Evolutionary conservation across 2,329 filamentous ascomycete genomes (phyloP).

Genomic region (Aspergillus neoniger): DNA sequence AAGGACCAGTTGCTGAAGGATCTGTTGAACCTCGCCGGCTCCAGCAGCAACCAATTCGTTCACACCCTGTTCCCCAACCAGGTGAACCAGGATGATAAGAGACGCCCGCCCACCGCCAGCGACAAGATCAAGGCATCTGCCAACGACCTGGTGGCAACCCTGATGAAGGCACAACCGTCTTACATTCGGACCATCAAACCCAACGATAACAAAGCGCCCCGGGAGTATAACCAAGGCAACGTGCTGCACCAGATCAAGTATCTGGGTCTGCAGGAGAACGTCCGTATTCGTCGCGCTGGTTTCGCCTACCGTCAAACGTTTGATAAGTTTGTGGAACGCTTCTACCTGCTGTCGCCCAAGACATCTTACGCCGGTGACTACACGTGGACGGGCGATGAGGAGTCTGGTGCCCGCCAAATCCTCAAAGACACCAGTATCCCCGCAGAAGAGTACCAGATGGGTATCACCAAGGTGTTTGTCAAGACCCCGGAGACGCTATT

Average conservation of each 20-base stretch:
- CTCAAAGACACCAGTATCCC: slow-evolving; percentile 96
- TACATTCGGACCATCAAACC: slow-evolving; percentile 99
- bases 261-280: slow-evolving; percentile 98
- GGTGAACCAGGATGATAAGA: slow-evolving; percentile 93
- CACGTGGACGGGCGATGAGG: slow-evolving; percentile 87
- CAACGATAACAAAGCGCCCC: slow-evolving; percentile 96
- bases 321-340: slow-evolving; percentile 96
- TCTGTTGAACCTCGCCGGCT: slow-evolving; percentile 79
- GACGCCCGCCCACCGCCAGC: slow-evolving; percentile 88
- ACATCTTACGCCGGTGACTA: slow-evolving; percentile 97
- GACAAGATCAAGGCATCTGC: slow-evolving; percentile 95
- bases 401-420: slow-evolving; percentile 87
- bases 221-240: slow-evolving; percentile 87
- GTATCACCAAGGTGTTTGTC: slow-evolving; percentile 95
- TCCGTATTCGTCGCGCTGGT: slow-evolving; percentile 90
- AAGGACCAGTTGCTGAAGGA: slow-evolving; percentile 97
- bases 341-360: slow-evolving; percentile 91
- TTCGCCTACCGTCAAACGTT: slow-evolving; percentile 97
- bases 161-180: slow-evolving; percentile 96
- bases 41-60: slow-evolving; percentile 81
- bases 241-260: slow-evolving; percentile 99
- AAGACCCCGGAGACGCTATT: slow-evolving; percentile 97
- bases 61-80: slow-evolving; percentile 88
- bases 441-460: slow-evolving; percentile 93
- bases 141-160: slow-evolving; percentile 87